phyloP scores from a whole-genome alignment of 176 grass and related monocot genomes.

The Eremochloa ophiuroides region DNA sequence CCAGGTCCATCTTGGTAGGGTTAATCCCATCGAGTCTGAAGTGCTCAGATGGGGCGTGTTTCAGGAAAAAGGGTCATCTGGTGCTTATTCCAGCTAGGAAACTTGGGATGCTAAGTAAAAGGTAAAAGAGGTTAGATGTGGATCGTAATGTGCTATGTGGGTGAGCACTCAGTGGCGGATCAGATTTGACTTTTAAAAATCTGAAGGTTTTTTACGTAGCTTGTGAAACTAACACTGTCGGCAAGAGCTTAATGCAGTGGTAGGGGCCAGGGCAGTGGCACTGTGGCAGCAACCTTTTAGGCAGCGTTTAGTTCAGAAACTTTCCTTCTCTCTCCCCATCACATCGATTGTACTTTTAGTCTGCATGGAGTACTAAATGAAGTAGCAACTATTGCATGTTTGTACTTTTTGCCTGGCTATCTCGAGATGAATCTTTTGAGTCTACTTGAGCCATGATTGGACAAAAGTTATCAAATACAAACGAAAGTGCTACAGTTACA shows the following conservation, averaged over 20 bases:
- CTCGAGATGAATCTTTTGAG: no score
- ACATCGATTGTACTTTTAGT: no score
- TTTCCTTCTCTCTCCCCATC: no score
- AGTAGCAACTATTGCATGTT: no score
- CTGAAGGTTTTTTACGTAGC: not conserved
- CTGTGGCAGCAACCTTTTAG: no score
- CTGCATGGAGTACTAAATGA: no score
- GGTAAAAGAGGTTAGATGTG: not conserved
- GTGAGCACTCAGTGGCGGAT: not conserved
- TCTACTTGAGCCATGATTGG: no score
- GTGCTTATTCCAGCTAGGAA: not conserved
- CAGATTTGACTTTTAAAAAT: not conserved
- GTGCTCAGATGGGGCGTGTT: conserved; percentile 13
- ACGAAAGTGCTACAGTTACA: no score
- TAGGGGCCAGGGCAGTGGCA: not conserved
- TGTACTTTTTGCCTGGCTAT: no score
- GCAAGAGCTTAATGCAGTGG: conserved; percentile 2
- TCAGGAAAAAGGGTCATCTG: not conserved
- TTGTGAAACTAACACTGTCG: not conserved
- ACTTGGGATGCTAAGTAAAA: not conserved
- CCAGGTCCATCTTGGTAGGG: not conserved
- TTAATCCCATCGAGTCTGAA: not conserved
- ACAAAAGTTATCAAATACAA: no score
- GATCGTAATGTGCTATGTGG: conserved; percentile 5
- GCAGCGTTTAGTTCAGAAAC: not conserved